Evolutionary conservation across 805 yeast genomes (phyloP).

Genomic region (Ogataea nonfermentans): DNA sequence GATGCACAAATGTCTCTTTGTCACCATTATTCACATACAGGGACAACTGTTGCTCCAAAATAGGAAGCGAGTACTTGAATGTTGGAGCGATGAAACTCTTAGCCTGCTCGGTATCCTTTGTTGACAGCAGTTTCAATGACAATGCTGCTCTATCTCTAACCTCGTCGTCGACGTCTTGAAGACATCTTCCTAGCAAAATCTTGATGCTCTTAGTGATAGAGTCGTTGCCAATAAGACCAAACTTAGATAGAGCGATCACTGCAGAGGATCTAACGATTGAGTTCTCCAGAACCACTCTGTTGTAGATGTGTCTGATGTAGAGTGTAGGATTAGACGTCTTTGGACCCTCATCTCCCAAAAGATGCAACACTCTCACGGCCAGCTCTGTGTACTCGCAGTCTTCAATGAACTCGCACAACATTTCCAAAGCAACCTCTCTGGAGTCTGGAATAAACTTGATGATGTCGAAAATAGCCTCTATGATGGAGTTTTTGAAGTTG

Average conservation of each 20-base stretch:
- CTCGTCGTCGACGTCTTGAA: constrained; percentile 90
- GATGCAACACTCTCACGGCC: constrained; percentile 86
- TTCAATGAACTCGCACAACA: constrained; percentile 94
- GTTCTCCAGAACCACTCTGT: constrained; percentile 94
- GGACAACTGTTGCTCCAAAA: constrained; percentile 75
- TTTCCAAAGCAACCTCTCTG: constrained; percentile 77
- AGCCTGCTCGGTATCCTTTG: constrained; percentile 37
- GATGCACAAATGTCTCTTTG: constrained; percentile 44
- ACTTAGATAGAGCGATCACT: constrained; percentile 86
- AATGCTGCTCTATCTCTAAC: constrained; percentile 97
- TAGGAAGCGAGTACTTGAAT: constrained; percentile 66
- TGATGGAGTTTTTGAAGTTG: constrained; percentile 78
- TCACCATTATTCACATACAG: constrained; percentile 58
- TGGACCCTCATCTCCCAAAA: constrained; percentile 95
- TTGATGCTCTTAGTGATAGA: constrained; percentile 65
- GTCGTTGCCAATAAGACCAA: constrained; percentile 75
- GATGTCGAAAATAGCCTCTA: constrained; percentile 90
- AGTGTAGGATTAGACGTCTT: constrained; percentile 78
- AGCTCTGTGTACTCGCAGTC: constrained; percentile 97
- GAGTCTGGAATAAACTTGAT: constrained; percentile 84
- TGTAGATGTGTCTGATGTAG: constrained; percentile 93
- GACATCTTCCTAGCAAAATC: constrained; percentile 76
- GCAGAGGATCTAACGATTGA: constrained; percentile 96
- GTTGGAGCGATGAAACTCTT: constrained; percentile 63
- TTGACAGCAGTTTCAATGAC: constrained; percentile 63